These are phyloP conservation scores for Leavenworthia alabamica DNA, from an alignment of 345 rosid genomes.

Conservation along the genomic window DNA sequence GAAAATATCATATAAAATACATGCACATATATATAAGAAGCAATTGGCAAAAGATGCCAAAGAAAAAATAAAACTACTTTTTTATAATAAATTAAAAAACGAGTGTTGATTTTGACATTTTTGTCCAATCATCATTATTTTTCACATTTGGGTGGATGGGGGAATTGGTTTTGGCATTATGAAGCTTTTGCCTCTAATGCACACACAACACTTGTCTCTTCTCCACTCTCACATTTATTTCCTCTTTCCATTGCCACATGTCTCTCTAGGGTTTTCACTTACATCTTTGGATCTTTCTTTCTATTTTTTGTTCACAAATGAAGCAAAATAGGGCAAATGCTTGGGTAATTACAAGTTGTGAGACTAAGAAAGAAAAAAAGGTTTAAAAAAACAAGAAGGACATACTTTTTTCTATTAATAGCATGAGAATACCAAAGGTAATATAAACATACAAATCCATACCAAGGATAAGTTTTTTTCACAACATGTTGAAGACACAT, in stretches of 20 bases:
- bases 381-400: not conserved
- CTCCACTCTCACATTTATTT: constrained; percentile 21
- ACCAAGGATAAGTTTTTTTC: constrained; percentile 32
- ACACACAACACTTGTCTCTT: constrained; percentile 33
- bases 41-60: constrained; percentile 26
- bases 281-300: constrained; percentile 12
- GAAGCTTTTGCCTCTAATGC: constrained; percentile 27
- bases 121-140: constrained; percentile 27
- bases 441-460: constrained; percentile 27
- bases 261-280: constrained; percentile 25
- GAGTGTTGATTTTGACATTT: constrained; percentile 24
- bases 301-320: not conserved
- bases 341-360: not conserved
- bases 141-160: constrained; percentile 28
- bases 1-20: constrained; percentile 23
- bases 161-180: constrained; percentile 17
- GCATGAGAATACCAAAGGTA: constrained; percentile 34
- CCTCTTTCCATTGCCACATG: constrained; percentile 28
- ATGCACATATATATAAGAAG: constrained; percentile 20
- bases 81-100: not conserved
- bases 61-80: constrained; percentile 12
- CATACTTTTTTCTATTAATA: constrained; percentile 12
- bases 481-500: constrained; percentile 24
- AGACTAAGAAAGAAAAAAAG: not conserved
- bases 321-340: not conserved